Conservation (phyloP, 75 land plant genomes). For the Larix kaempferi region DNA sequence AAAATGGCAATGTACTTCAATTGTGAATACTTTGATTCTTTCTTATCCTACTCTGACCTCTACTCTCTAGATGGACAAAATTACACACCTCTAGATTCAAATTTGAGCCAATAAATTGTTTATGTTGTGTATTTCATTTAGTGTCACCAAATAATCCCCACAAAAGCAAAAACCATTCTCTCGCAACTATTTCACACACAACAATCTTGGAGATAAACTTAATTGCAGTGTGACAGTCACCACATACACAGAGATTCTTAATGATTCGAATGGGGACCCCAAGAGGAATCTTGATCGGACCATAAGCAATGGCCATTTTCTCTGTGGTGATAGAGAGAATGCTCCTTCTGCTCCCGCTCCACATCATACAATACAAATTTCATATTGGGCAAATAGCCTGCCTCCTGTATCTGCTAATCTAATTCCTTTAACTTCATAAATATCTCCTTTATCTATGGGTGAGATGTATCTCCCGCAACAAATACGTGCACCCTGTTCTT, state of each 20-base stretch:
- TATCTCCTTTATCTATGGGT: not conserved
- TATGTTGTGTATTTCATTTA: too few relatives aligned
- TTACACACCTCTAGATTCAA: too few relatives aligned
- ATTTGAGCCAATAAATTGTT: too few relatives aligned
- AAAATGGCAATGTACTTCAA: too few relatives aligned
- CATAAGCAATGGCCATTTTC: not conserved
- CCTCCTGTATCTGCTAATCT: too few relatives aligned
- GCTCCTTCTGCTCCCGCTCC: not conserved
- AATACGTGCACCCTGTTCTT: not conserved
- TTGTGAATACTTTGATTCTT: too few relatives aligned
- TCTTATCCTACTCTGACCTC: too few relatives aligned
- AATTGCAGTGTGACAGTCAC: constrained; percentile 19
- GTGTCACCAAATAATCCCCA: too few relatives aligned
- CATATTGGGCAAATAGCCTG: too few relatives aligned
- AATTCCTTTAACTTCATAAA: too few relatives aligned
- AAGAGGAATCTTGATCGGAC: constrained; percentile 8
- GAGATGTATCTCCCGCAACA: constrained; percentile 3
- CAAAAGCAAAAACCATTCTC: too few relatives aligned
- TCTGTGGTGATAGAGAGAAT: not conserved
- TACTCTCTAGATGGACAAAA: too few relatives aligned
- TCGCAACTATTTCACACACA: constrained; percentile 3
- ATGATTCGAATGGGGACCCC: constrained; percentile 18
- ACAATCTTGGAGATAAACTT: constrained; percentile 24
- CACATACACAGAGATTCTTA: constrained; percentile 24
- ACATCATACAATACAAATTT: not conserved